Base-by-base conservation (phyloP, 805 yeast species). In the Candida peoriensis region DNA sequence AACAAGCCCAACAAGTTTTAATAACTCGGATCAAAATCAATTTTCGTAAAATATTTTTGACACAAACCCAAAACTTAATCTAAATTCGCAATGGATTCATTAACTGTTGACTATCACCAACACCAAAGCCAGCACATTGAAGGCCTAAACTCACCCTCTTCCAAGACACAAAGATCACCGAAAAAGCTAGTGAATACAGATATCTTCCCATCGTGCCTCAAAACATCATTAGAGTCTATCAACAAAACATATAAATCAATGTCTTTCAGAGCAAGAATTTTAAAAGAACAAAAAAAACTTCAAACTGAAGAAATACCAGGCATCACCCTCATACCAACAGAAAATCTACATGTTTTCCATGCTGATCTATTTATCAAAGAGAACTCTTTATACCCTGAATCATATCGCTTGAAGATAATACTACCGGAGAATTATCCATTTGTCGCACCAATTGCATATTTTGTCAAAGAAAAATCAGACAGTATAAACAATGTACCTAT, bases 371-470 rank as follows among this genome's bases (percentile, higher is more conserved):
- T 41, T n/a, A 58, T 67, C 5, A 32, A 34, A 15, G 62, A 55
- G 28, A 62, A 65, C 34, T 53, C 53, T 34, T 33, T 72, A 5
- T 72, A 72, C 38, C 26, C 30, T 10, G 54, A 64, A 14, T 45
- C 33, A 7, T 76, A 64, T 46, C 55, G 70, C 21, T 50, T 79
- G 22, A 58, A 66, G 29, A 60, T 77, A 13, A 57, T 54, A 28
- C 58, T 75, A 15, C 56, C 67, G 3, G 46, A 56, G 1, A 61
- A 60, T 0, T 79, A 79, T 41, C 86, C 86, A 0, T 75, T 78
- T 24, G 68, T 63, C 17, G 66, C 77, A 3, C 86, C 86, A 1
- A 68, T 66, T 36, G 81, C 74, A 2, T 62, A 68, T 39, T 79
- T 79, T 48, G 49, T 73, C n/a, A 44, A 36, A 3, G 39, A 50